A percentile compares a stretch with the other conserved stretches of the same genome.
Evolutionary conservation across 306 rosid species (phyloP).

Genomic region (Arachis stenosperma): DNA sequence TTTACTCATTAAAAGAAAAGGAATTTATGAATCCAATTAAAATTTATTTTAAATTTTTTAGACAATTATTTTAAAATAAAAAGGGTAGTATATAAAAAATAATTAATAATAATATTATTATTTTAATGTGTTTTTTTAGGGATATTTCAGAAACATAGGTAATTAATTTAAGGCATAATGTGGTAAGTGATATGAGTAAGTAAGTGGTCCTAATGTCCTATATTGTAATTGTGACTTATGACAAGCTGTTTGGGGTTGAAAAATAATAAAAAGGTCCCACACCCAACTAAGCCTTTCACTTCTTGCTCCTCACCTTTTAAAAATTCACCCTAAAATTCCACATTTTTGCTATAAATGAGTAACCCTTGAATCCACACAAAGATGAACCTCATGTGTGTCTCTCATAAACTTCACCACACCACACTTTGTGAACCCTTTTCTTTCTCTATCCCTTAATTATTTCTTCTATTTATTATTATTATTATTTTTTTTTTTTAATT

Average conservation of each 20-base stretch:
- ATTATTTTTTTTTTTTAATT: no score
- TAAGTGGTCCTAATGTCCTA: slow-evolving; percentile 41
- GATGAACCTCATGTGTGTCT: slow-evolving; percentile 39
- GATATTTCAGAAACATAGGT: neutral
- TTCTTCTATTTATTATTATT: no score
- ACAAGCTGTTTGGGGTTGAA: slow-evolving; percentile 52
- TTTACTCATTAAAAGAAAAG: no score
- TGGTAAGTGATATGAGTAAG: slow-evolving; percentile 24
- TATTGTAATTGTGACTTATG: slow-evolving; percentile 33
- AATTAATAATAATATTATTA: no score
- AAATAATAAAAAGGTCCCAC: slow-evolving; percentile 48
- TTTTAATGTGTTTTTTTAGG: no score
- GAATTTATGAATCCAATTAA: no score
- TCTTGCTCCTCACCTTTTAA: slow-evolving; percentile 33
- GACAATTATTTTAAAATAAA: no score
- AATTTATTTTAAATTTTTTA: no score
- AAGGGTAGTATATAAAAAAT: no score
- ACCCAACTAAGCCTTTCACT: slow-evolving; percentile 52
- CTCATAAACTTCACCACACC: slow-evolving; percentile 41
- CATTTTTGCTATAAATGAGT: slow-evolving; percentile 47
- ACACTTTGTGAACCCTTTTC: slow-evolving; percentile 18
- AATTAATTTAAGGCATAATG: slow-evolving; percentile 22
- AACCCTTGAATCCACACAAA: slow-evolving; percentile 37
- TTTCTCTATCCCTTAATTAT: no score
- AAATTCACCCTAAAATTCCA: slow-evolving; percentile 41